A percentile compares a stretch with the other conserved stretches of the same genome.
phyloP scores from a whole-genome alignment of 2,329 filamentous ascomycete species.

The Eutypa lata region DNA sequence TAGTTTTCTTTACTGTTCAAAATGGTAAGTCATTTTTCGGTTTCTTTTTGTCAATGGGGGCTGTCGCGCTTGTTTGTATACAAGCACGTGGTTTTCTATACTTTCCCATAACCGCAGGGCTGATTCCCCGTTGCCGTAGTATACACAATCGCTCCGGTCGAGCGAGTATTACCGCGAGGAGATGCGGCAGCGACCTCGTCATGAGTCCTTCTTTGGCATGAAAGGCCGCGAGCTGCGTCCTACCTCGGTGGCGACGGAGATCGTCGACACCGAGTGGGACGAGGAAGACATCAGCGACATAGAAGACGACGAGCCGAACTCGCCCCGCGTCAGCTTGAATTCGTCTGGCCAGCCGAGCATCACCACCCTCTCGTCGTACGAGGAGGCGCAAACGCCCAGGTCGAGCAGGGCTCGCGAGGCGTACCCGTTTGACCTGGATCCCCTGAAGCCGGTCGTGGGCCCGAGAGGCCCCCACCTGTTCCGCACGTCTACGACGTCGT shows the following conservation, averaged over 20 bases:
- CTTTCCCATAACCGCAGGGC: constrained; percentile 3
- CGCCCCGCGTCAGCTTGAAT: constrained; percentile 64
- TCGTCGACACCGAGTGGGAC: constrained; percentile 72
- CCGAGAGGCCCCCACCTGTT: constrained; percentile 87
- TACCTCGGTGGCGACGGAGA: constrained; percentile 70
- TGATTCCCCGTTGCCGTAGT: constrained; percentile 19
- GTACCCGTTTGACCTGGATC: constrained; percentile 59
- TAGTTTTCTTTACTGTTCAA: constrained; percentile 14
- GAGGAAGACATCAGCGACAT: constrained; percentile 62
- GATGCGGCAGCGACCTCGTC: constrained; percentile 50
- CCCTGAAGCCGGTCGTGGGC: constrained; percentile 68
- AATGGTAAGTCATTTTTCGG: constrained; percentile 17
- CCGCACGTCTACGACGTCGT: constrained; percentile 61
- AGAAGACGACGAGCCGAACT: constrained; percentile 56
- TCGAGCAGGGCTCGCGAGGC: constrained; percentile 58
- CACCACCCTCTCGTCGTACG: constrained; percentile 83
- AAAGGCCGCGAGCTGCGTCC: constrained; percentile 56
- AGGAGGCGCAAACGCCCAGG: constrained; percentile 76
- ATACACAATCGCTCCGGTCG: constrained; percentile 22
- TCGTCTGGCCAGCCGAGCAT: constrained; percentile 75
- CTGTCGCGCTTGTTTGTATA: background rate
- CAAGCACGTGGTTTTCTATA: background rate
- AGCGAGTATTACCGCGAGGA: constrained; percentile 39
- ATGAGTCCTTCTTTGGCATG: constrained; percentile 61
- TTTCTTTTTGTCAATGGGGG: too few relatives aligned